Evolutionary conservation across 257 asterid species (phyloP), one percentile per base, ranked within the genome.

Genomic region (Lithospermum erythrorhizon): DNA sequence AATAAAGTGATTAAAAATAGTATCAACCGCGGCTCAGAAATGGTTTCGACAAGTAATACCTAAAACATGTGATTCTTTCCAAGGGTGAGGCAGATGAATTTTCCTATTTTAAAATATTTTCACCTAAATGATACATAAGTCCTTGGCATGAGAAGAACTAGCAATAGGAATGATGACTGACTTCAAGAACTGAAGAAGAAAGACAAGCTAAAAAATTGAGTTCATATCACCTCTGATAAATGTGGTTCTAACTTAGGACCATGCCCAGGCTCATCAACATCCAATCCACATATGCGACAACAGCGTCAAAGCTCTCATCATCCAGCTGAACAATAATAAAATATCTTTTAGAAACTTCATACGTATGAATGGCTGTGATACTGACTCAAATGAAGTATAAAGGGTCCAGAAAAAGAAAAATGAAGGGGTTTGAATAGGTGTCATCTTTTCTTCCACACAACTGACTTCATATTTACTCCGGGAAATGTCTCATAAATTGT

Each of bases 211-310:
- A 61, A 67, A 58, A 58, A 49, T 58, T 61, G 27, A 57, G 71
- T 72, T 49, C 30, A 70, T 45, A 59, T 52, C 67, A 93, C 99
- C 99, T 93, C 96, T 32, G 82, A 74, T 64, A 93, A 75, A 77
- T 93, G 89, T 61, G 59, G 78, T 66, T 97, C 99, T 62, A 84
- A 71, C 70, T 69, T 69, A 48, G 95, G 75, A 58, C 97, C 96
- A 64, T 75, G 94, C 78, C 77, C 69, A 10, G 99, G 97, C 77
- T 89, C 99, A 93, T 89, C 67, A 93, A 77, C 94, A 83, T 93
- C 99, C 90, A 93, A 75, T 58, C 99, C 99, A 73, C 99, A 97
- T 72, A 89, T 93, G 77, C 99, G 27, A 89, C 68, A 54, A 93
- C 67, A 67, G 77, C 82, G 66, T 83, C 76, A 68, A 93, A 87